Percentiles rank a stretch among this genome's conserved stretches.
Evolutionary conservation across 2,329 filamentous ascomycete species (phyloP).

Genomic region (Lasiodiplodia sp.): DNA sequence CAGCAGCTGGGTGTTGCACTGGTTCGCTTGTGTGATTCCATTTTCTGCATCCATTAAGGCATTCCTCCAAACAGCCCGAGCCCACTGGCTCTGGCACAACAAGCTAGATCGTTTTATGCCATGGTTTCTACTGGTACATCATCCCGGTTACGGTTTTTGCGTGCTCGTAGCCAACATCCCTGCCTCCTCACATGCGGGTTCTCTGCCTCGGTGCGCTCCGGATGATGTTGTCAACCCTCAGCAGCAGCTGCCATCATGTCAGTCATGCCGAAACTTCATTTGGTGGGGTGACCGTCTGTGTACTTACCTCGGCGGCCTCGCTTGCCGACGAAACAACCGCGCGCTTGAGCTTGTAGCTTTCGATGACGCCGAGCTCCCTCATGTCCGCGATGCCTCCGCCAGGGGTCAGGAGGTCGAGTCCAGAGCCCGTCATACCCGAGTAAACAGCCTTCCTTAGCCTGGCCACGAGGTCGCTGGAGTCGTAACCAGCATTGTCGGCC

Average conservation of each 20-base stretch:
- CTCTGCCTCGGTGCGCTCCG: slow-evolving; percentile 85
- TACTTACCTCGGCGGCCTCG: slow-evolving; percentile 89
- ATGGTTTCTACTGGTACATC: slow-evolving; percentile 24
- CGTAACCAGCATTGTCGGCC: slow-evolving; percentile 95
- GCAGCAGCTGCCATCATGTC: slow-evolving; percentile 69
- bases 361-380: slow-evolving; percentile 92
- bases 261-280: slow-evolving; percentile 35
- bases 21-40: slow-evolving; percentile 5
- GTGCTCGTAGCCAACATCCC: background rate
- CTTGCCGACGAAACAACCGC: slow-evolving; percentile 97
- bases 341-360: slow-evolving; percentile 98
- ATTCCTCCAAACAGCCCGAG: background rate
- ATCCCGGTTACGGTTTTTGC: slow-evolving; percentile 10
- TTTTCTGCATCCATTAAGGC: slow-evolving; percentile 7
- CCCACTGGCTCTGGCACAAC: slow-evolving; percentile 1
- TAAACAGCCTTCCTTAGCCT: slow-evolving; percentile 93
- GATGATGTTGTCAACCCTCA: slow-evolving; percentile 98
- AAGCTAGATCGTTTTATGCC: slow-evolving; percentile 13
- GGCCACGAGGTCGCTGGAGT: slow-evolving; percentile 92
- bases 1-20: background rate
- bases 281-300: background rate
- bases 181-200: slow-evolving; percentile 69
- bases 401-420: slow-evolving; percentile 85
- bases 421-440: slow-evolving; percentile 90
- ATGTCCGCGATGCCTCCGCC: slow-evolving; percentile 95